These are phyloP conservation scores for Oryza glumipatula DNA, from an alignment of 176 grass and related monocot species.

Conservation along the genomic window DNA sequence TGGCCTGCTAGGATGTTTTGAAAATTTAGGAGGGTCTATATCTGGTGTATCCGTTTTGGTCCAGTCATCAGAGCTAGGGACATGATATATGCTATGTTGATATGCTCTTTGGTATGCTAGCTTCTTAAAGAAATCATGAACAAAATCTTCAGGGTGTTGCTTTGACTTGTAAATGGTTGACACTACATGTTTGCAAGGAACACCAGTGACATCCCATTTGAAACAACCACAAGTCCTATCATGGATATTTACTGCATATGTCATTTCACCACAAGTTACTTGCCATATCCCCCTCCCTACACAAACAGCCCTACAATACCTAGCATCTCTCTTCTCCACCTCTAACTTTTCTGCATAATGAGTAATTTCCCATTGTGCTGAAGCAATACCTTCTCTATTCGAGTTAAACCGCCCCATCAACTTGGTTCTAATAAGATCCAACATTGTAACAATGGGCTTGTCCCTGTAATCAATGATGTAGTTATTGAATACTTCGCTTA, in stretches of 20 bases:
- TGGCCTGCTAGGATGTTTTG: neutral
- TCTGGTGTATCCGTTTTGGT: neutral
- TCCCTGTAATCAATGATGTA: neutral
- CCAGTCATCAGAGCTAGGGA: neutral
- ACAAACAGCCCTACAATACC: neutral
- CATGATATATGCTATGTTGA: neutral
- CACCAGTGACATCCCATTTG: neutral
- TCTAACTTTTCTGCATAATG: neutral
- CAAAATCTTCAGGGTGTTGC: neutral
- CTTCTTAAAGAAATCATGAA: neutral
- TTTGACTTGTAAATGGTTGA: neutral
- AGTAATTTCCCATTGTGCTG: neutral
- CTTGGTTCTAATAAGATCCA: neutral
- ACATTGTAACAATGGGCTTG: neutral
- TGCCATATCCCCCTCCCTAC: neutral
- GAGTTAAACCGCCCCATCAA: neutral
- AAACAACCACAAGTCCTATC: neutral
- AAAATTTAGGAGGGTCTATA: conserved; percentile 2
- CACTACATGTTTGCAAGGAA: neutral
- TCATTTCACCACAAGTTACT: conserved; percentile 8
- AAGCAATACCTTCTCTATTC: neutral
- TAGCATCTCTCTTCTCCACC: neutral
- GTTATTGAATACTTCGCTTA: no score
- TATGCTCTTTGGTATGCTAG: neutral
- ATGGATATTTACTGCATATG: neutral